phyloP scores from a whole-genome alignment of 331 rosid genomes.

The Stylosanthes scabra region DNA sequence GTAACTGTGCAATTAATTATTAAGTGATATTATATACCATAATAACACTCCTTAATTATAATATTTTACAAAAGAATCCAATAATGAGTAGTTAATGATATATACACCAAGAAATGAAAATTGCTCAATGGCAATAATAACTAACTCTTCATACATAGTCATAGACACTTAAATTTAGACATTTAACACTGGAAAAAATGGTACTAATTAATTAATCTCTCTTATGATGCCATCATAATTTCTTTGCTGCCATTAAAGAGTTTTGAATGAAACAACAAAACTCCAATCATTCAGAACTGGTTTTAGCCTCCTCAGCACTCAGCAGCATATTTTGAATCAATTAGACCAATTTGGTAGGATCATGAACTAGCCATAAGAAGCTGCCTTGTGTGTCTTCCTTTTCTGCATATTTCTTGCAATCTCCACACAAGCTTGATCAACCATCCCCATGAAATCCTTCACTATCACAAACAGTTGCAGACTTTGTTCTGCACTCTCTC shows the following conservation, averaged over 20 bases:
- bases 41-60: slow-evolving; percentile 6
- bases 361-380: slow-evolving; percentile 41
- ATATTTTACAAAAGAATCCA: slow-evolving; percentile 13
- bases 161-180: not conserved
- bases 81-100: slow-evolving; percentile 8
- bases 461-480: slow-evolving; percentile 71
- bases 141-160: not conserved
- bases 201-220: not conserved
- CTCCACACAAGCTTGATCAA: slow-evolving; percentile 68
- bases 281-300: slow-evolving; percentile 22
- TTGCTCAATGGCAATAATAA: not conserved
- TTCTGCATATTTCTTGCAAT: slow-evolving; percentile 64
- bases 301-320: slow-evolving; percentile 8
- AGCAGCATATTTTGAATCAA: slow-evolving; percentile 43
- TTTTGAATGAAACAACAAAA: slow-evolving; percentile 25
- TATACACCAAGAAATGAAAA: slow-evolving; percentile 11
- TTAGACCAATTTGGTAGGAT: slow-evolving; percentile 39
- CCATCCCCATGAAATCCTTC: slow-evolving; percentile 79
- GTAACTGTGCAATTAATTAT: not conserved
- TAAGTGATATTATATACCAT: not conserved
- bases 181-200: not conserved
- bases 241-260: not conserved
- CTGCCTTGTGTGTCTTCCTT: slow-evolving; percentile 46
- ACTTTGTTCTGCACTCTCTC: slow-evolving; percentile 52
- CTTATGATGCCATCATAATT: not conserved